Conservation (phyloP, 1,284 basidiomycete species). For the Trichosporon ovoides region DNA sequence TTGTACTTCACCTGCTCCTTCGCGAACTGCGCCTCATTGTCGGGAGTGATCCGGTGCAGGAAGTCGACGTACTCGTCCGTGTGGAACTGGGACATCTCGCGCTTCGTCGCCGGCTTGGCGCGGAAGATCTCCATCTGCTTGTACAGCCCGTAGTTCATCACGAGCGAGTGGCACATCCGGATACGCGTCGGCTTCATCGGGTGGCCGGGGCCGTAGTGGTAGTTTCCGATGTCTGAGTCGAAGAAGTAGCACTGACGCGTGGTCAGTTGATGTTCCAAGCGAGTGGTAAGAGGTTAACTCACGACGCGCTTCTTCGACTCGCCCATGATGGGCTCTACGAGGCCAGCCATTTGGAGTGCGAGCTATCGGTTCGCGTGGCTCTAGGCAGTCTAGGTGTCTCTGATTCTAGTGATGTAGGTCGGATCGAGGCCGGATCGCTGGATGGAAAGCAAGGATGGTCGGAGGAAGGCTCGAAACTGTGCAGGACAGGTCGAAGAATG, state of each 20-base stretch:
- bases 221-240: conserved; percentile 98
- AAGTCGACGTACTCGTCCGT: conserved; percentile 93
- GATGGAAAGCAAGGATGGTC: neutral
- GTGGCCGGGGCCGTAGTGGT: conserved; percentile 84
- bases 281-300: conserved; percentile 46
- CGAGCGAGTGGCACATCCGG: conserved; percentile 98
- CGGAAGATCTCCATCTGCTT: conserved; percentile 97
- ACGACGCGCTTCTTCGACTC: conserved; percentile 84
- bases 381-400: neutral
- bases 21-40: conserved; percentile 78
- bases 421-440: neutral
- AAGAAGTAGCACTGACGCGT: conserved; percentile 99
- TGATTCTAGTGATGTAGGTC: neutral
- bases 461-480: too few relatives aligned
- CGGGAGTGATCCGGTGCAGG: conserved; percentile 72
- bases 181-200: conserved; percentile 93
- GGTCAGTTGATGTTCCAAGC: too few relatives aligned
- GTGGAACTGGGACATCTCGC: conserved; percentile 95
- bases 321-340: conserved; percentile 64
- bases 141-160: conserved; percentile 98
- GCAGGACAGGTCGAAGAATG: neutral
- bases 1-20: conserved; percentile 95
- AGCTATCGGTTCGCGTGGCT: neutral
- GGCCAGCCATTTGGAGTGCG: conserved; percentile 18
- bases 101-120: conserved; percentile 97